phyloP scores from a whole-genome alignment of 805 yeast genomes.

The Brettanomyces sp. region DNA sequence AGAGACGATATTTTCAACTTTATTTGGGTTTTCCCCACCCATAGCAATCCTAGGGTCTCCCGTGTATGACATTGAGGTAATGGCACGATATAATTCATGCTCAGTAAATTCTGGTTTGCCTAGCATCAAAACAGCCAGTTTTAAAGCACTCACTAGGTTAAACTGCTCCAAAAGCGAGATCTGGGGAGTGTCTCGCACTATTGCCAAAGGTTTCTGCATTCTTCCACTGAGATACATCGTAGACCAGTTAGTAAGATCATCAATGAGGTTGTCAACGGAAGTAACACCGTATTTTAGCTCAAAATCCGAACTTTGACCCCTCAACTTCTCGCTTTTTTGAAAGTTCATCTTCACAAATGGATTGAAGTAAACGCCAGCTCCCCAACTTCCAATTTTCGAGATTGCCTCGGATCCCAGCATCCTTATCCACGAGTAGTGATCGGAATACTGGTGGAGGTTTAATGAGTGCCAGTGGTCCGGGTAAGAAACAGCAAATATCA shows the following conservation, averaged over 20 bases:
- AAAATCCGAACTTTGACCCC: slow-evolving; percentile 2
- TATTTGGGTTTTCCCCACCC: slow-evolving; percentile 88
- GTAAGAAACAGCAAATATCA: slow-evolving; percentile 73
- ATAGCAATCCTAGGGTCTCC: slow-evolving; percentile 85
- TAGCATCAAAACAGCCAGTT: slow-evolving; percentile 52
- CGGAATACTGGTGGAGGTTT: slow-evolving; percentile 57
- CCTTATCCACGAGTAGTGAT: slow-evolving; percentile 68
- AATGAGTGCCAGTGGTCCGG: slow-evolving; percentile 68
- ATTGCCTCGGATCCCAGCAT: slow-evolving; percentile 52
- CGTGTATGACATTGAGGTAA: slow-evolving; percentile 72
- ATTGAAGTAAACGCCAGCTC: slow-evolving; percentile 91
- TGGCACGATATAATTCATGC: slow-evolving; percentile 57
- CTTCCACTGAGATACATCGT: slow-evolving; percentile 86
- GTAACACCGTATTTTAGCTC: slow-evolving; percentile 82
- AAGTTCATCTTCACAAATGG: slow-evolving; percentile 64
- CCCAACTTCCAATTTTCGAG: slow-evolving; percentile 51
- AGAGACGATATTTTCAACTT: slow-evolving; percentile 74
- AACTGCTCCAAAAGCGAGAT: slow-evolving; percentile 61
- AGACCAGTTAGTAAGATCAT: slow-evolving; percentile 78
- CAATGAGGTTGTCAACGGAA: slow-evolving; percentile 46
- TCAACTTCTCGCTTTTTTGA: slow-evolving; percentile 22
- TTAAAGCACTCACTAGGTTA: slow-evolving; percentile 70
- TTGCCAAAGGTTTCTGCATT: slow-evolving; percentile 85
- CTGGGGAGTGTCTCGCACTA: slow-evolving; percentile 54
- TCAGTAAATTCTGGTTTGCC: slow-evolving; percentile 26